phyloP scores from a whole-genome alignment of 164 flowering plant genomes.

The Paratinospora sagittata region DNA sequence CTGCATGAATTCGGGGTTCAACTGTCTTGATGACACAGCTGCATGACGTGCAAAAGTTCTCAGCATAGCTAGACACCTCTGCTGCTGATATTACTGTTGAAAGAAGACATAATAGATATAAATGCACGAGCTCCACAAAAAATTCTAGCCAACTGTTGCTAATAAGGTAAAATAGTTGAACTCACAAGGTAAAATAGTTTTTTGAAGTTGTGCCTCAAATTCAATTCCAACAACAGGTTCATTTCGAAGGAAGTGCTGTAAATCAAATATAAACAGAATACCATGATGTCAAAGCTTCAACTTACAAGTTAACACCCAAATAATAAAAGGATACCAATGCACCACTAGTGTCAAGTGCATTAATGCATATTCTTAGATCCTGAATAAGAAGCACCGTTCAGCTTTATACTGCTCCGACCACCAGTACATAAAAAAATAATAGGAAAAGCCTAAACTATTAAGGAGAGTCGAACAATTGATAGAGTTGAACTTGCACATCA shows the following conservation, averaged over 20 bases:
- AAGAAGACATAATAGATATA: conserved; percentile 3
- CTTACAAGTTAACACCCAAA: background rate
- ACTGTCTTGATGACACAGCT: conserved; percentile 78
- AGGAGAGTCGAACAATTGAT: background rate
- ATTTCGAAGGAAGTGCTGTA: conserved; percentile 81
- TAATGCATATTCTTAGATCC: conserved; percentile 4
- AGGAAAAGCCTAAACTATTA: background rate
- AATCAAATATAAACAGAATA: conserved; percentile 6
- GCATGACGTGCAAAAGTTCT: conserved; percentile 52
- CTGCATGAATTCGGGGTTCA: conserved; percentile 68
- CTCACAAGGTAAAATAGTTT: conserved; percentile 87
- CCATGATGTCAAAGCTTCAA: background rate
- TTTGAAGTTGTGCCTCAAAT: conserved; percentile 85
- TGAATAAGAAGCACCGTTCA: background rate
- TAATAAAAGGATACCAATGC: background rate
- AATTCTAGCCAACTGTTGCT: background rate
- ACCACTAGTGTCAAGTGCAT: too few relatives aligned
- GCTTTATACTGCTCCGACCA: background rate
- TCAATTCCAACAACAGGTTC: conserved; percentile 90
- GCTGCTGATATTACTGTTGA: conserved; percentile 58
- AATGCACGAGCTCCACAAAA: background rate
- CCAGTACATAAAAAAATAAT: background rate
- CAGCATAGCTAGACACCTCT: conserved; percentile 65
- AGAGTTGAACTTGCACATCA: too few relatives aligned
- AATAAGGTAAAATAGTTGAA: conserved; percentile 8